Conservation (phyloP, 768 basidiomycete species). For the Psilocybe sp. region DNA sequence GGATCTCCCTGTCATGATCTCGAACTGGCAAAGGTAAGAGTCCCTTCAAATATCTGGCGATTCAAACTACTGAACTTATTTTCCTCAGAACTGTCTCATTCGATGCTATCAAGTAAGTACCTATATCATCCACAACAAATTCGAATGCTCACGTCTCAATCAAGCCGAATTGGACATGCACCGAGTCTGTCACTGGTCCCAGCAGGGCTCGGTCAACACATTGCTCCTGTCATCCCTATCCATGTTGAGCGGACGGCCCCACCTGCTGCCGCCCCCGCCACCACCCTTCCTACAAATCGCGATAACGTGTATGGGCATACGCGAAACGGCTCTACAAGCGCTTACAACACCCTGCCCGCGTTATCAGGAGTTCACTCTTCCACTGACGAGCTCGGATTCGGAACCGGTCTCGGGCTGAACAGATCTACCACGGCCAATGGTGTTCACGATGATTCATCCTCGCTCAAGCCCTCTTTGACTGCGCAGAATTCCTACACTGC, state of each 20-base stretch:
- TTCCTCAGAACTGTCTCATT: constrained; percentile 61
- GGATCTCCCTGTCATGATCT: constrained; percentile 78
- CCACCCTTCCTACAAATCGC: constrained; percentile 13
- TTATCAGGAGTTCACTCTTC: constrained; percentile 4
- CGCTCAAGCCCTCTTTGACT: constrained; percentile 7
- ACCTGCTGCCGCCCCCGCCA: constrained; percentile 15
- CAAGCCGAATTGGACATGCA: constrained; percentile 46
- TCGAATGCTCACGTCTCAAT: not conserved
- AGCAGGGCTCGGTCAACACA: constrained; percentile 6
- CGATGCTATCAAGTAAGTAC: constrained; percentile 59
- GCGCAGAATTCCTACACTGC: constrained; percentile 1
- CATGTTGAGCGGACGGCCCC: constrained; percentile 14
- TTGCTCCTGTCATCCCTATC: constrained; percentile 5
- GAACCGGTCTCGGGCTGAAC: constrained; percentile 12
- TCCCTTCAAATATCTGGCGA: constrained; percentile 7
- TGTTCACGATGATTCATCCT: constrained; percentile 7
- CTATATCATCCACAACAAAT: constrained; percentile 17
- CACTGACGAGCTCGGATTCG: constrained; percentile 19
- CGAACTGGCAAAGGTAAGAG: constrained; percentile 80
- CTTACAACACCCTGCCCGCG: constrained; percentile 18
- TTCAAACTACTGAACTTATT: constrained; percentile 3
- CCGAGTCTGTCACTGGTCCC: constrained; percentile 44
- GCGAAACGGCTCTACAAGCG: constrained; percentile 6
- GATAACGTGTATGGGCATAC: constrained; percentile 4
- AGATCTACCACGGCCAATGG: constrained; percentile 16